Percentiles rank a stretch among this genome's conserved stretches.
Conservation (phyloP, 2,329 filamentous ascomycete genomes). For the Diaporthe nobilis region DNA sequence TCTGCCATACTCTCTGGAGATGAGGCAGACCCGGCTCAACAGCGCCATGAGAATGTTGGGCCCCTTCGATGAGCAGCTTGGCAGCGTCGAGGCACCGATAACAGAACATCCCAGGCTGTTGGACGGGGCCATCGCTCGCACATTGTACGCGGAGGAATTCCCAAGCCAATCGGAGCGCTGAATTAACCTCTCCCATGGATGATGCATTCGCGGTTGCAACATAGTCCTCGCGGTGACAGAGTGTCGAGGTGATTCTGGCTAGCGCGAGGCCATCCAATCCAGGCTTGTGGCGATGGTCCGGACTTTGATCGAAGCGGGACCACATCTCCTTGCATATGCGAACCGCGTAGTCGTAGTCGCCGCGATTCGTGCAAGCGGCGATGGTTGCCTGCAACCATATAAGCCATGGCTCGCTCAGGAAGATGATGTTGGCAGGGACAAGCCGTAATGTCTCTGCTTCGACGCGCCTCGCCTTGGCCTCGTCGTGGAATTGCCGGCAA, state of each 20-base stretch:
- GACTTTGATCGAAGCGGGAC: not conserved
- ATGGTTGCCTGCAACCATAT: constrained; percentile 11
- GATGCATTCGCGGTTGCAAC: not conserved
- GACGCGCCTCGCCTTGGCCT: constrained; percentile 5
- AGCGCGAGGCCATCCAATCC: not conserved
- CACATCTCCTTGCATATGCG: constrained; percentile 14
- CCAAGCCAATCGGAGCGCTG: not conserved
- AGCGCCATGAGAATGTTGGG: not conserved
- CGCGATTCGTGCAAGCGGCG: not conserved
- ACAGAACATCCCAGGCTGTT: constrained; percentile 27
- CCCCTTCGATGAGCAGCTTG: not conserved
- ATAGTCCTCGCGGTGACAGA: not conserved
- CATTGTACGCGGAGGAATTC: not conserved
- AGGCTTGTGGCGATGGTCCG: constrained; percentile 22
- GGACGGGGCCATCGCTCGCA: not conserved
- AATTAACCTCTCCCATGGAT: not conserved
- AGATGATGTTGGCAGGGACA: not conserved
- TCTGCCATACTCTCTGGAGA: not conserved
- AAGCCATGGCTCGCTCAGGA: constrained; percentile 3
- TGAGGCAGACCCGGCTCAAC: constrained; percentile 7
- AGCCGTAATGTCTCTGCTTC: constrained; percentile 6
- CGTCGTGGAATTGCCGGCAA: not conserved
- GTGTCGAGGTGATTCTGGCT: not conserved
- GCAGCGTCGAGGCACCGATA: constrained; percentile 18
- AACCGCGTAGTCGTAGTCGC: constrained; percentile 15